Conservation (phyloP, 192 early-diverging fungal species). For the Haplosporangium gracile region DNA sequence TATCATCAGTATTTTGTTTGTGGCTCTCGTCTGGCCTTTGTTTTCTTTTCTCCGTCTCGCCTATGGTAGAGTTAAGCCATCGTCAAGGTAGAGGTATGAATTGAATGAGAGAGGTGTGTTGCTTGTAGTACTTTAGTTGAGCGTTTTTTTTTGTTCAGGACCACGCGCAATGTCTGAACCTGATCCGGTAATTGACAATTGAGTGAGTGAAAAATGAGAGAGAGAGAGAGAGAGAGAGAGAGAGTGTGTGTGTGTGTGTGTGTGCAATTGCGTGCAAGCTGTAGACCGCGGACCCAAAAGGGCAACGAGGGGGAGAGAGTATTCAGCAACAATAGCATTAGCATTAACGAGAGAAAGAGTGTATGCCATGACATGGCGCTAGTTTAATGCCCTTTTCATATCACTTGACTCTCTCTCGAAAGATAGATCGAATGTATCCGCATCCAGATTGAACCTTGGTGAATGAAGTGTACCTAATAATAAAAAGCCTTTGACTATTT, state of each 20-base stretch:
- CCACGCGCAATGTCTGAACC: neutral
- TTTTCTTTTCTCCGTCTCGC: neutral
- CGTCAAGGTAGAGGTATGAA: neutral
- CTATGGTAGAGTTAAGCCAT: neutral
- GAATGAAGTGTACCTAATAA: neutral
- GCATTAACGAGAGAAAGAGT: too few relatives aligned
- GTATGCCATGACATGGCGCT: neutral
- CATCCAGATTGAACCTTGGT: neutral
- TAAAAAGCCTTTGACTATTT: neutral
- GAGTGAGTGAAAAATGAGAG: too few relatives aligned
- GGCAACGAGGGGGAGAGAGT: neutral
- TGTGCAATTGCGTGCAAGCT: too few relatives aligned
- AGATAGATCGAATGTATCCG: neutral
- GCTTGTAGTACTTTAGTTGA: neutral
- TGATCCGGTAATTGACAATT: neutral
- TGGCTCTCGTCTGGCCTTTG: neutral
- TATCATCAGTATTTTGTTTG: too few relatives aligned
- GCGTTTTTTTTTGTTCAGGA: neutral
- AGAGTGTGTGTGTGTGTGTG: too few relatives aligned
- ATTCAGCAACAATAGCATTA: too few relatives aligned
- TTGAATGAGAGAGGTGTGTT: neutral
- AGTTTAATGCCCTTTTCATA: neutral
- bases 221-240: too few relatives aligned
- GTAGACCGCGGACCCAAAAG: neutral
- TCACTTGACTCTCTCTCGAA: neutral